A percentile compares a stretch with the other conserved stretches of the same genome.
Conservation (phyloP, 1,139 yeast species). For the Suhomyces terraborum region DNA sequence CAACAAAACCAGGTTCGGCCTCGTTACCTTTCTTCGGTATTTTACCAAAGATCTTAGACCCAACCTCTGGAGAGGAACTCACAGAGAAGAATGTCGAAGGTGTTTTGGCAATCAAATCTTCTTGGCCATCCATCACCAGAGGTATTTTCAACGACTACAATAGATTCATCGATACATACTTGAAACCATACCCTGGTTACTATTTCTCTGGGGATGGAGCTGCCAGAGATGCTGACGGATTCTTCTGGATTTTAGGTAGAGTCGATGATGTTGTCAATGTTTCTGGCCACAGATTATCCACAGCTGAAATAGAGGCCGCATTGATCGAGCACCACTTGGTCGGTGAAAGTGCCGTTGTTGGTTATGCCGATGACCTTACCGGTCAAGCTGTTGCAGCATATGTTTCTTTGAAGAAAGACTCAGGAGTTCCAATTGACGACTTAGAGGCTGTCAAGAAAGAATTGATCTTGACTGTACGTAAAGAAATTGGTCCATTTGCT, state of each 20-base stretch:
- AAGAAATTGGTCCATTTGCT: slow-evolving; percentile 83
- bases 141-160: slow-evolving; percentile 72
- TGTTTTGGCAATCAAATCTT: slow-evolving; percentile 65
- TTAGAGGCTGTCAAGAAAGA: slow-evolving; percentile 64
- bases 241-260: slow-evolving; percentile 78
- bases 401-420: slow-evolving; percentile 60
- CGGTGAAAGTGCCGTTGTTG: slow-evolving; percentile 80
- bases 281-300: slow-evolving; percentile 76
- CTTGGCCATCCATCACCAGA: slow-evolving; percentile 83
- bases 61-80: slow-evolving; percentile 68
- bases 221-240: slow-evolving; percentile 75
- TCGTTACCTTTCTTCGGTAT: slow-evolving; percentile 79
- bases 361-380: slow-evolving; percentile 77
- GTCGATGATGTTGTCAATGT: slow-evolving; percentile 84
- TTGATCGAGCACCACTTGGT: slow-evolving; percentile 68
- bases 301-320: slow-evolving; percentile 84
- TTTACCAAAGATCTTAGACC: slow-evolving; percentile 68
- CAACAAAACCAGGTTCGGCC: slow-evolving; percentile 79
- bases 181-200: slow-evolving; percentile 67
- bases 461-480: slow-evolving; percentile 69
- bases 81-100: slow-evolving; percentile 68
- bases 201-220: slow-evolving; percentile 86
- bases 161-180: slow-evolving; percentile 69
- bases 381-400: slow-evolving; percentile 86
- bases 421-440: slow-evolving; percentile 42